Conservation (phyloP, 805 yeast genomes). For the Cyberlindnera mycetangii region DNA sequence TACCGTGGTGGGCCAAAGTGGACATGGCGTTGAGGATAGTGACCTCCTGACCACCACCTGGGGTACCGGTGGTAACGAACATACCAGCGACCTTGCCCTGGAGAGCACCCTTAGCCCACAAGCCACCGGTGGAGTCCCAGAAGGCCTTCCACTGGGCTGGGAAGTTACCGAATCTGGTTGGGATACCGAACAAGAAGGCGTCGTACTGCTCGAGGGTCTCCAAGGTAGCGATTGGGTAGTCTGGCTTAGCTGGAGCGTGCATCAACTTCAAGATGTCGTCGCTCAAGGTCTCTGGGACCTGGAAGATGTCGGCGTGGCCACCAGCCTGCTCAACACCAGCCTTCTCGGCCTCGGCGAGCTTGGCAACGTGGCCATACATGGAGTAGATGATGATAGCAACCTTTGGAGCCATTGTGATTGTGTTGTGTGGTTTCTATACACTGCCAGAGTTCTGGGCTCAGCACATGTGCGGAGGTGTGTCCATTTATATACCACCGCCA, state of each 20-base stretch:
- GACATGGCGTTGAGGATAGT: constrained; percentile 61
- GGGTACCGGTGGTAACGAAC: constrained; percentile 67
- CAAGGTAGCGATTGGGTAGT: constrained; percentile 54
- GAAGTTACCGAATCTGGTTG: constrained; percentile 73
- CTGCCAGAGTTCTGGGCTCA: not conserved
- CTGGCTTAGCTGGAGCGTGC: constrained; percentile 63
- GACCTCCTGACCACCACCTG: constrained; percentile 77
- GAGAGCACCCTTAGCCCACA: constrained; percentile 71
- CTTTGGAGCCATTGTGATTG: constrained; percentile 33
- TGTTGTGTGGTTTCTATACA: not conserved
- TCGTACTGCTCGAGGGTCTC: constrained; percentile 62
- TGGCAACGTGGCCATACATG: constrained; percentile 72
- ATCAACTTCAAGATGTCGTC: constrained; percentile 57
- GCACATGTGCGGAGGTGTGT: not conserved
- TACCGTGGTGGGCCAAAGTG: constrained; percentile 71
- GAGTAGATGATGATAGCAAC: constrained; percentile 60
- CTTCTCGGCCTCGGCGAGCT: constrained; percentile 65
- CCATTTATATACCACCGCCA: too few species aligned
- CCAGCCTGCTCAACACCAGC: constrained; percentile 71
- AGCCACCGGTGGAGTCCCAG: constrained; percentile 74
- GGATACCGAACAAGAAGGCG: constrained; percentile 73
- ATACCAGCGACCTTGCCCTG: constrained; percentile 73
- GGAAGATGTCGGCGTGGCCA: constrained; percentile 67
- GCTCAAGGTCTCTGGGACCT: constrained; percentile 75
- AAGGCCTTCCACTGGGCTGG: constrained; percentile 76